These are phyloP conservation scores for Paramecium biaurelia DNA, from an alignment of 73 alveolate species.

Conservation along the genomic window DNA sequence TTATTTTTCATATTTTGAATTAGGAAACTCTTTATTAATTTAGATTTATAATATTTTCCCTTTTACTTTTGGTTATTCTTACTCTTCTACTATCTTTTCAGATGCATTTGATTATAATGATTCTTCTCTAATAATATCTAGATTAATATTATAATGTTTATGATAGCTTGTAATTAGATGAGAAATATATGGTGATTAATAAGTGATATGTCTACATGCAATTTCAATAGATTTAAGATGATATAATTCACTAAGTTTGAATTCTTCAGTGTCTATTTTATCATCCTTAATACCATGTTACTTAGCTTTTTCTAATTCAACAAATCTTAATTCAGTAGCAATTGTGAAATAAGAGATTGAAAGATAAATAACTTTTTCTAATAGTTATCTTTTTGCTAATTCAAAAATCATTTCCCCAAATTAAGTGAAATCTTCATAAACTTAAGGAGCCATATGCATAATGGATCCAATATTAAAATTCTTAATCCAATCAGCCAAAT, in stretches of 20 bases:
- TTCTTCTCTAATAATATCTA: slow-evolving; percentile 49
- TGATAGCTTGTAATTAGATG: slow-evolving; percentile 58
- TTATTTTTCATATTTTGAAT: not conserved
- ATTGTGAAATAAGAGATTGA: slow-evolving; percentile 60
- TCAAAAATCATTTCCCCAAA: slow-evolving; percentile 61
- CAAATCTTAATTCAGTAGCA: slow-evolving; percentile 65
- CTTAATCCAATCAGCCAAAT: slow-evolving; percentile 58
- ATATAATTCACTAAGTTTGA: slow-evolving; percentile 45
- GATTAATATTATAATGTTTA: slow-evolving; percentile 57
- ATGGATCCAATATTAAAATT: slow-evolving; percentile 60
- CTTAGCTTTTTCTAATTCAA: slow-evolving; percentile 55
- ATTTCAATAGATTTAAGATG: slow-evolving; percentile 63
- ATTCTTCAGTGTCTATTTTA: slow-evolving; percentile 57
- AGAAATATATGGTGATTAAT: slow-evolving; percentile 48
- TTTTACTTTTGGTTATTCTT: not conserved
- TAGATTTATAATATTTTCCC: not conserved
- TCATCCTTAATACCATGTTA: not conserved
- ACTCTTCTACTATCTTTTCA: not conserved
- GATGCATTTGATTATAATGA: not conserved
- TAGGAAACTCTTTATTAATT: not conserved
- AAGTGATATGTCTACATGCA: slow-evolving; percentile 41
- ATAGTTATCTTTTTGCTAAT: slow-evolving; percentile 41
- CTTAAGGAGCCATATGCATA: slow-evolving; percentile 62
- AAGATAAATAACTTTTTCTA: slow-evolving; percentile 57
- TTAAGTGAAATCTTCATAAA: slow-evolving; percentile 34